These are phyloP conservation scores for Chlorella ohadii DNA, from an alignment of 139 green algal genomes.

Conservation along the genomic window DNA sequence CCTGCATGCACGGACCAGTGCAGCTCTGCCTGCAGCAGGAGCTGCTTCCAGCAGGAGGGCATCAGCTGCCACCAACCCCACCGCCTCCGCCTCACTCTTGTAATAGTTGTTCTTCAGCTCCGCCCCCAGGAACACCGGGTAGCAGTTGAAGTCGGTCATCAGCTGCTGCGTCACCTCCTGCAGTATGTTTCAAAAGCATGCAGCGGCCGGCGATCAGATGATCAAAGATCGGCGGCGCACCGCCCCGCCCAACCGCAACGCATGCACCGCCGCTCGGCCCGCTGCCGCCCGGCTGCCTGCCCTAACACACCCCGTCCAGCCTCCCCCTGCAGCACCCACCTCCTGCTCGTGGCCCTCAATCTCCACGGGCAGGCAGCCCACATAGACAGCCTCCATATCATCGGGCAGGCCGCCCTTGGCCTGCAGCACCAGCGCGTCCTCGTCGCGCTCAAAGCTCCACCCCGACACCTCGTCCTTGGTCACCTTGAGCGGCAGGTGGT, in stretches of 20 bases:
- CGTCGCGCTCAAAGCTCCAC: constrained; percentile 95
- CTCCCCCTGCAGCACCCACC: constrained; percentile 45
- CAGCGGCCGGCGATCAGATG: too few relatives aligned
- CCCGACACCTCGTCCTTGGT: constrained; percentile 49
- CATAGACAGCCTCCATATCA: constrained; percentile 83
- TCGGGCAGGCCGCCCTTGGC: constrained; percentile 84
- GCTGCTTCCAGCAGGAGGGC: too few relatives aligned
- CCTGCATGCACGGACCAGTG: too few relatives aligned
- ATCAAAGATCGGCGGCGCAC: neutral
- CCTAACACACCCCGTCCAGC: too few relatives aligned
- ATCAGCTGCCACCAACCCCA: too few relatives aligned
- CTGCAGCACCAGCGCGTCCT: constrained; percentile 94
- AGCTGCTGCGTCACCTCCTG: constrained; percentile 79
- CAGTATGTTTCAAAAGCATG: neutral
- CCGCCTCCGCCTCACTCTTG: constrained; percentile 78
- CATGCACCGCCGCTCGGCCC: neutral
- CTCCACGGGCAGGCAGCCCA: constrained; percentile 85
- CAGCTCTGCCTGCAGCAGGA: neutral
- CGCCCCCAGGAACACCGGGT: constrained; percentile 90
- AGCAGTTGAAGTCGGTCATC: constrained; percentile 80
- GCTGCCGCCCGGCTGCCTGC: neutral
- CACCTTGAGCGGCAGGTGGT: constrained; percentile 87
- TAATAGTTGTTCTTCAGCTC: constrained; percentile 93
- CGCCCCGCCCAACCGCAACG: neutral
- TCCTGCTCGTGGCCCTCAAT: constrained; percentile 86